Evolutionary conservation across 2,329 filamentous ascomycete species (phyloP), one percentile per base, ranked within the genome.

Genomic region (Colletotrichum kahawae): DNA sequence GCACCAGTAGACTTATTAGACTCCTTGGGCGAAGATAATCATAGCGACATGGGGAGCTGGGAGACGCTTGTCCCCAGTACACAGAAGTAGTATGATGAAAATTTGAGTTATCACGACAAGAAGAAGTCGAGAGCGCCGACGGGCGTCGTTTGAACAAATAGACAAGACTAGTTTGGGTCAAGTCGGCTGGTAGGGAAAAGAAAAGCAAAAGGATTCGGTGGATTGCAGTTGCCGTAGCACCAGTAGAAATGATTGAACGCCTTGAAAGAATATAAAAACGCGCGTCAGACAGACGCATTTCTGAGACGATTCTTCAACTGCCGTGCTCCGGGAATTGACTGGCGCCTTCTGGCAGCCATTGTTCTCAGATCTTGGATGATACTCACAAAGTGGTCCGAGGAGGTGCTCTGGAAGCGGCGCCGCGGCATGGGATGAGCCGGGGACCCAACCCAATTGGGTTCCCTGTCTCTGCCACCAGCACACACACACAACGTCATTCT

Each of bases 1-100:
- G 82, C 81, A 13, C 81, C 83, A 7, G 81, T 84, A 63, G 85
- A 85, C 75, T 77, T 87, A 57, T 79, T 90, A 21, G 90, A 90
- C 76, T 84, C 90, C 60, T 79, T 90, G 36, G 86, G 85, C 57
- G 88, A 90, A 59, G 84, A 83, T 24, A 82, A 79, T n/a, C 82
- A 83, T 43, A 68, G 76, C 4, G 88, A 87, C 48, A 84, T 90
- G 81, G 87, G 87, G 14, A 85, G 88, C 27, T 92, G 90, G 89
- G 88, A 91, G 79, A 88, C 89, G 6, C 78, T 92, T 79, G 89
- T 89, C 80, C 90, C 90, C 31, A 85, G 80, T 68, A 68, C 54
- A 4, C 73, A 77, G n/a, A 67, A 60, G 56, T 76, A 62, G 54
- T 65, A n/a, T 18, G 54, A 36, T 7, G 54, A 21, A 6, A 21